Conservation (phyloP, 2,329 filamentous ascomycete species). For the Xylariaceae sp. region DNA sequence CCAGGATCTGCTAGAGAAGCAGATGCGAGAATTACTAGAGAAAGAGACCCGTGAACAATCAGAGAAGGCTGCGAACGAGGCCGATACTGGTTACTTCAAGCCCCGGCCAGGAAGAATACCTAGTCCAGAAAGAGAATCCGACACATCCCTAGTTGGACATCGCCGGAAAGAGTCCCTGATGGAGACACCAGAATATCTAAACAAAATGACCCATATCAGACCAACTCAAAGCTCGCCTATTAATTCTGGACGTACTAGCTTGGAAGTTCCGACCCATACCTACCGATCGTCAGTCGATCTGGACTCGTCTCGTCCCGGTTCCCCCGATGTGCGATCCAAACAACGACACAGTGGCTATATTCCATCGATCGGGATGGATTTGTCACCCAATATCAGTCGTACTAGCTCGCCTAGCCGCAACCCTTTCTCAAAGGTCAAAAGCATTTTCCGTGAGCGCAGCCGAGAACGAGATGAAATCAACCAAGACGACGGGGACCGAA, state of each 20-base stretch:
- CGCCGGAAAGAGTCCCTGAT: conserved; percentile 19
- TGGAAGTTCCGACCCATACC: conserved; percentile 46
- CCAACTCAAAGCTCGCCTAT: conserved; percentile 30
- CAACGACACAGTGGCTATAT: conserved; percentile 49
- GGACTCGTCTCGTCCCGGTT: conserved; percentile 48
- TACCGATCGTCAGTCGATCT: conserved; percentile 43
- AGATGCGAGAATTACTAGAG: conserved; percentile 60
- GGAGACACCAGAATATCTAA: conserved; percentile 18
- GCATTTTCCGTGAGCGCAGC: conserved; percentile 54
- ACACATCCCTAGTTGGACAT: conserved; percentile 11
- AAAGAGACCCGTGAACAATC: conserved; percentile 49
- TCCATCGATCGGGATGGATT: conserved; percentile 59
- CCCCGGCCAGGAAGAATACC: conserved; percentile 30
- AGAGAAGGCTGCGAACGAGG: conserved; percentile 27
- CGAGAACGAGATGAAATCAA: conserved; percentile 41
- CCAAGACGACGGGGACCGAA: conserved; percentile 35
- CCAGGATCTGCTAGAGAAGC: conserved; percentile 57
- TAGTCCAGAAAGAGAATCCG: conserved; percentile 26
- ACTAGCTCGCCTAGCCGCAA: conserved; percentile 62
- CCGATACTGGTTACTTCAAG: conserved; percentile 35
- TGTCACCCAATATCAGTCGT: conserved; percentile 63
- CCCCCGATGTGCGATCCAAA: conserved; percentile 48
- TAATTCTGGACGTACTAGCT: conserved; percentile 40
- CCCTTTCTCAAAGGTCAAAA: conserved; percentile 54
- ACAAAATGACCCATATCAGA: conserved; percentile 17